A percentile compares a stretch with the other conserved stretches of the same genome.
phyloP scores from a whole-genome alignment of 2,329 filamentous ascomycete species.

The Claviceps paspali region DNA sequence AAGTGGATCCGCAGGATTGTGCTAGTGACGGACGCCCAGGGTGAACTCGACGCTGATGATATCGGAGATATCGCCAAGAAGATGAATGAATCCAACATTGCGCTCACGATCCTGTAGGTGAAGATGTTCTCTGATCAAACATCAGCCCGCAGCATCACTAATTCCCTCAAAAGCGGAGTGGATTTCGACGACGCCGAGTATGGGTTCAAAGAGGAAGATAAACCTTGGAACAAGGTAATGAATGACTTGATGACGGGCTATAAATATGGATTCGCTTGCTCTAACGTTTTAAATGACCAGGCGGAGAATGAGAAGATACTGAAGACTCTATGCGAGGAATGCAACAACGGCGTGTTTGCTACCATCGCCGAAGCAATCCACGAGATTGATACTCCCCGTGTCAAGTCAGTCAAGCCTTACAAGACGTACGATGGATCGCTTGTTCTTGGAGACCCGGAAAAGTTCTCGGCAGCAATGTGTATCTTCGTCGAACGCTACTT shows the following conservation, averaged over 20 bases:
- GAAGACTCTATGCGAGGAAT: slow-evolving; percentile 48
- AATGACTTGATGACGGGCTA: too few species aligned
- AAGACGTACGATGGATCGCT: slow-evolving; percentile 67
- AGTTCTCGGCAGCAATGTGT: slow-evolving; percentile 57
- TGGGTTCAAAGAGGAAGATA: slow-evolving; percentile 84
- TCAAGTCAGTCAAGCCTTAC: slow-evolving; percentile 63
- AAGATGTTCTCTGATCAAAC: background rate
- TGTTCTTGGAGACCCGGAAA: slow-evolving; percentile 61
- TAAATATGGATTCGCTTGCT: background rate
- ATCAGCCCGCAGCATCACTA: background rate
- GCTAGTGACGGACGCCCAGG: slow-evolving; percentile 69
- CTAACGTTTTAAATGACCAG: slow-evolving; percentile 10
- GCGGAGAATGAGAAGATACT: slow-evolving; percentile 56
- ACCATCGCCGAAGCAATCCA: slow-evolving; percentile 75
- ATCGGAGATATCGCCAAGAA: slow-evolving; percentile 55
- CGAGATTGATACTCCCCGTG: slow-evolving; percentile 59
- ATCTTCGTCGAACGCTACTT: slow-evolving; percentile 89
- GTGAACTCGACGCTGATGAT: slow-evolving; percentile 56
- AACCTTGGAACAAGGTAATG: slow-evolving; percentile 50
- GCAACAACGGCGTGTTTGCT: slow-evolving; percentile 55
- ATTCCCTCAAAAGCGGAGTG: slow-evolving; percentile 51
- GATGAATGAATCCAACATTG: slow-evolving; percentile 61
- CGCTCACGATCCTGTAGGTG: slow-evolving; percentile 62
- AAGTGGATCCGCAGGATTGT: slow-evolving; percentile 72
- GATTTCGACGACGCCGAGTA: slow-evolving; percentile 89